Evolutionary conservation across 2,329 filamentous ascomycete genomes (phyloP).

Genomic region (Lachnellula hyalina): DNA sequence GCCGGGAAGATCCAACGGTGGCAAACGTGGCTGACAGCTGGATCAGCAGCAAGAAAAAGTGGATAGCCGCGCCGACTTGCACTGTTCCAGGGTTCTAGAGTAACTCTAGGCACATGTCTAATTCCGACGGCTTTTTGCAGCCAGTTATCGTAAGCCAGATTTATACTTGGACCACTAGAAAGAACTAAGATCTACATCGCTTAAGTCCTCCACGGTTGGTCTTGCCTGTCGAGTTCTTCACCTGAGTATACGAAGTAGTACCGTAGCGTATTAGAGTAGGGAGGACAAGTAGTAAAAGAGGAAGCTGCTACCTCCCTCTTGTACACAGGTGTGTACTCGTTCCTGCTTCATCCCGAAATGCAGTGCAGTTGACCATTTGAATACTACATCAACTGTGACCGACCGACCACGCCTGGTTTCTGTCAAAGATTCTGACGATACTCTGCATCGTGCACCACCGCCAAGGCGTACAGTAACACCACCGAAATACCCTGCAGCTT

Average conservation of each 20-base stretch:
- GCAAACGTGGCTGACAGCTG: slow-evolving; percentile 17
- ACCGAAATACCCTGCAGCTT: slow-evolving; percentile 22
- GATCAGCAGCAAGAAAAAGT: slow-evolving; percentile 6
- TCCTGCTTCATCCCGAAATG: slow-evolving; percentile 1
- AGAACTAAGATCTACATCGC: slow-evolving; percentile 17
- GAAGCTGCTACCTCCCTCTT: background rate
- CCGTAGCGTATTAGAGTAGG: background rate
- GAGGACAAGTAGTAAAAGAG: background rate
- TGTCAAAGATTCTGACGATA: slow-evolving; percentile 12
- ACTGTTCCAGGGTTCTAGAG: slow-evolving; percentile 15
- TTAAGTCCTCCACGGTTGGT: slow-evolving; percentile 8
- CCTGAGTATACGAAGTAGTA: background rate
- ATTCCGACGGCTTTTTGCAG: background rate
- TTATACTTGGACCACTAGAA: background rate
- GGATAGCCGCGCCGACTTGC: slow-evolving; percentile 14
- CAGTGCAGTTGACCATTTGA: slow-evolving; percentile 2
- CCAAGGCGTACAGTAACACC: background rate
- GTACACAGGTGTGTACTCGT: background rate
- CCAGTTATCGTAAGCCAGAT: background rate
- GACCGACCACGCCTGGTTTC: no score
- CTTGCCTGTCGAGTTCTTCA: slow-evolving; percentile 1
- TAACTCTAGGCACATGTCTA: slow-evolving; percentile 6
- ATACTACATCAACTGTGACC: slow-evolving; percentile 3
- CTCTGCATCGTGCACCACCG: slow-evolving; percentile 16
- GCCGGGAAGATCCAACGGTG: slow-evolving; percentile 21